phyloP scores from a whole-genome alignment of 1,284 basidiomycete genomes.

The Thecaphora frezii region DNA sequence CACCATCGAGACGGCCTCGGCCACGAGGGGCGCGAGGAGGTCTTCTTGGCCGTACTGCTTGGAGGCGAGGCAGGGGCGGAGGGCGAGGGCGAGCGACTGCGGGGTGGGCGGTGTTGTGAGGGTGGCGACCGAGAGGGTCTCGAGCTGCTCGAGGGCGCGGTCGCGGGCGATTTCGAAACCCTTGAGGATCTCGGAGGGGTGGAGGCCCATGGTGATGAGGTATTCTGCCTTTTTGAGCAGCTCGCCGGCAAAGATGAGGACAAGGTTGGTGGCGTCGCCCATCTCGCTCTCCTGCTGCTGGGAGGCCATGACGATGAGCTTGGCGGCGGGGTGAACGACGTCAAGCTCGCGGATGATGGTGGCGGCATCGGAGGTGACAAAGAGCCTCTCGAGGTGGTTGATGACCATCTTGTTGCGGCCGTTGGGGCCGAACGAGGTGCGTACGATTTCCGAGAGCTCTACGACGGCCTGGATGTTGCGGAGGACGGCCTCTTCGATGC shows the following conservation, averaged over 20 bases:
- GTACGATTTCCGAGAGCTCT: constrained; percentile 90
- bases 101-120: constrained; percentile 79
- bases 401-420: constrained; percentile 64
- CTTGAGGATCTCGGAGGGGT: constrained; percentile 83
- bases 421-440: constrained; percentile 94
- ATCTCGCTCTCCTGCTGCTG: constrained; percentile 96
- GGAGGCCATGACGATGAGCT: constrained; percentile 93
- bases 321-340: constrained; percentile 96
- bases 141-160: constrained; percentile 83
- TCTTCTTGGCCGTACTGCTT: constrained; percentile 97
- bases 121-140: constrained; percentile 62
- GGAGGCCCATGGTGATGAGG: constrained; percentile 91
- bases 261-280: constrained; percentile 95
- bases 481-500: constrained; percentile 80
- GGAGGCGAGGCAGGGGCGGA: constrained; percentile 88
- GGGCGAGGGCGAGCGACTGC: constrained; percentile 74
- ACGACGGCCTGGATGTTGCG: constrained; percentile 93
- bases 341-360: constrained; percentile 98
- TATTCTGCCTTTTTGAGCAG: constrained; percentile 90
- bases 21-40: constrained; percentile 77
- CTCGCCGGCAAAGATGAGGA: constrained; percentile 93
- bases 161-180: constrained; percentile 92
- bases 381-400: constrained; percentile 82
- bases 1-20: constrained; percentile 73
- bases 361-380: constrained; percentile 97